These are phyloP conservation scores for Kodamaea anthophila DNA, from an alignment of 1,139 yeast species.

Conservation along the genomic window DNA sequence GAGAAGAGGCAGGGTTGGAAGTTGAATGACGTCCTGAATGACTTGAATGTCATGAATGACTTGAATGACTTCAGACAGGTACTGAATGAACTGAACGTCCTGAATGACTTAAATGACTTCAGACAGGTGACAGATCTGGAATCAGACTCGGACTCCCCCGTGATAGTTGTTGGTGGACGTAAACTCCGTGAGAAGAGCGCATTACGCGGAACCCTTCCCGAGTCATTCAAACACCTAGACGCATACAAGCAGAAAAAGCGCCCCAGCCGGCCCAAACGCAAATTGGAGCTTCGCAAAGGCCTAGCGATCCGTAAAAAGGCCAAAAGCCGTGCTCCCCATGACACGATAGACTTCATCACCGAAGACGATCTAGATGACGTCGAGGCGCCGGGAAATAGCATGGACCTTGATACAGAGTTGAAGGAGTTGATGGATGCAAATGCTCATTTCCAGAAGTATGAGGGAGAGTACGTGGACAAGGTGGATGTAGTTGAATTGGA, in stretches of 20 bases:
- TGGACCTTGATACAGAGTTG: constrained; percentile 7
- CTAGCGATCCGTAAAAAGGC: constrained; percentile 26
- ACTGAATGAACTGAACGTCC: not conserved
- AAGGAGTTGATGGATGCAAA: constrained; percentile 2
- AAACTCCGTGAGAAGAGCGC: constrained; percentile 21
- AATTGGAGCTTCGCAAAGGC: constrained; percentile 26
- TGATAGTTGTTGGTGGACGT: constrained; percentile 1
- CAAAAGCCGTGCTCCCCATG: not conserved
- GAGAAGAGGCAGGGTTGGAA: too few species aligned
- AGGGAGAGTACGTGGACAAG: not conserved
- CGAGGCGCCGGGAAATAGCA: constrained; percentile 6
- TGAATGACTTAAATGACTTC: not conserved
- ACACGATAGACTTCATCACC: constrained; percentile 6
- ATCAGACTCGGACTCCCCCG: not conserved
- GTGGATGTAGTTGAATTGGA: too few species aligned
- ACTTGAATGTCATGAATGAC: not conserved
- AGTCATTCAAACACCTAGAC: constrained; percentile 29
- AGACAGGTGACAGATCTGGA: not conserved
- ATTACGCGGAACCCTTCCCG: constrained; percentile 34
- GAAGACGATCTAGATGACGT: constrained; percentile 9
- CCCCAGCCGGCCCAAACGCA: constrained; percentile 2
- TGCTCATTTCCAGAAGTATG: constrained; percentile 1
- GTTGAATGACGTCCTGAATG: too few species aligned
- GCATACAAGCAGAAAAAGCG: constrained; percentile 16
- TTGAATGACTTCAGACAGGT: not conserved